Evolutionary conservation across 1,139 yeast species (phyloP).

Genomic region (Yamadazyma diddensiae): DNA sequence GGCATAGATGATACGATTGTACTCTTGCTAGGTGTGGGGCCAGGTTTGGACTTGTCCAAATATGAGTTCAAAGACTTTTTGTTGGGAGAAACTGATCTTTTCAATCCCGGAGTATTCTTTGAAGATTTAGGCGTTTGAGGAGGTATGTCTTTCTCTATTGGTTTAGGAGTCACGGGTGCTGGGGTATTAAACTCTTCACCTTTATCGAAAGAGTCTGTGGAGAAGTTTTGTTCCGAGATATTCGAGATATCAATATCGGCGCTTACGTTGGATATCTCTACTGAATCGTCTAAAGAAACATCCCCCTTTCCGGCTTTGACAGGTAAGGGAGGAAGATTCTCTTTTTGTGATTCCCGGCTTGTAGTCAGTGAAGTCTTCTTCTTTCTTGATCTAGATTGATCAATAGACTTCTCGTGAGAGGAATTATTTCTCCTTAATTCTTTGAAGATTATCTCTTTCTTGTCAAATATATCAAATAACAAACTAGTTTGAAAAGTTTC

Average conservation of each 20-base stretch:
- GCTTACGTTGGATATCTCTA: slow-evolving; percentile 7
- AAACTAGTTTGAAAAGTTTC: slow-evolving; percentile 44
- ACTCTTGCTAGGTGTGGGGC: neutral
- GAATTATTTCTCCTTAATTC: slow-evolving; percentile 43
- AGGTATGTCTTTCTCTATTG: slow-evolving; percentile 8
- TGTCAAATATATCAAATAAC: slow-evolving; percentile 57
- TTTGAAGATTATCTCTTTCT: slow-evolving; percentile 55
- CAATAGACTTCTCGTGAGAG: slow-evolving; percentile 3
- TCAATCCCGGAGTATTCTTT: slow-evolving; percentile 23
- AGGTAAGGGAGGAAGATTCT: slow-evolving; percentile 6
- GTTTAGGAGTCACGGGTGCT: slow-evolving; percentile 11
- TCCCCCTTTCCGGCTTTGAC: slow-evolving; percentile 1
- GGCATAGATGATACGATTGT: slow-evolving; percentile 29
- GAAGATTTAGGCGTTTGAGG: slow-evolving; percentile 20
- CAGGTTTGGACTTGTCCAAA: slow-evolving; percentile 16
- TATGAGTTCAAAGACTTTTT: slow-evolving; percentile 32
- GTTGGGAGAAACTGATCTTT: slow-evolving; percentile 40
- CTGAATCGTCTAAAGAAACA: slow-evolving; percentile 4
- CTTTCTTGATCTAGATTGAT: neutral
- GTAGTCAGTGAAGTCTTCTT: slow-evolving; percentile 1
- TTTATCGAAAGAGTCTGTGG: slow-evolving; percentile 6
- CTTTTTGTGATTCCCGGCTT: neutral
- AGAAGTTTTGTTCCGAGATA: slow-evolving; percentile 1
- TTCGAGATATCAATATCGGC: slow-evolving; percentile 9
- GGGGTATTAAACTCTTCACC: slow-evolving; percentile 2